Percentiles rank a stretch among this genome's conserved stretches.
phyloP scores from a whole-genome alignment of 305 asterid species.

The Nicotiana rustica region DNA sequence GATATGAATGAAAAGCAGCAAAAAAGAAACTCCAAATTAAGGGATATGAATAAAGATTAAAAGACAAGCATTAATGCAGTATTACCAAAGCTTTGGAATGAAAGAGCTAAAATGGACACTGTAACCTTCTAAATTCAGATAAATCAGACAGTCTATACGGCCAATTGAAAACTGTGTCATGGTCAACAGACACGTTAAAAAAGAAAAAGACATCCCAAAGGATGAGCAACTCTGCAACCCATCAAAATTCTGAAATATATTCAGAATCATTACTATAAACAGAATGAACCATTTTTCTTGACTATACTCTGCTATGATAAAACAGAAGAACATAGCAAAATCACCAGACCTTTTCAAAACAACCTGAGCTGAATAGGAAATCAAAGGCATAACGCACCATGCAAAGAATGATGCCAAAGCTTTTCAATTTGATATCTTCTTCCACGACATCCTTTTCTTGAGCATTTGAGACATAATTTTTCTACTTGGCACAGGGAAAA shows the following conservation, averaged over 20 bases:
- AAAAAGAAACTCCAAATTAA: neutral
- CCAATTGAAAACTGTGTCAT: neutral
- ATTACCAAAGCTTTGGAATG: neutral
- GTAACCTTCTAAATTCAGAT: neutral
- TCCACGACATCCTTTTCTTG: neutral
- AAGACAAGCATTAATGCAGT: neutral
- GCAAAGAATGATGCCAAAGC: slow-evolving; percentile 18
- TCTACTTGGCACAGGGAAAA: neutral
- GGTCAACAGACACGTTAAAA: neutral
- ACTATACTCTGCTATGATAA: neutral
- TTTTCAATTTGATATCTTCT: slow-evolving; percentile 12
- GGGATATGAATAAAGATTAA: neutral
- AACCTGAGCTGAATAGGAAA: slow-evolving; percentile 28
- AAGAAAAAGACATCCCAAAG: neutral
- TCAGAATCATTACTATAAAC: neutral
- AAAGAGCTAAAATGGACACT: neutral
- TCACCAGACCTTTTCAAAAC: neutral
- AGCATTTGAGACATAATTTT: slow-evolving; percentile 17
- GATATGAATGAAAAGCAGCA: slow-evolving; percentile 5
- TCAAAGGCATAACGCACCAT: neutral
- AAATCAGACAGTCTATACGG: neutral
- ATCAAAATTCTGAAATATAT: slow-evolving; percentile 21
- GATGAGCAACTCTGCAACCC: slow-evolving; percentile 2
- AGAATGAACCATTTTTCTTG: neutral
- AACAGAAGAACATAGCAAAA: neutral